Percentiles rank a stretch among this genome's conserved stretches.
These are phyloP conservation scores for Cicer chorassanicum DNA, from an alignment of 306 rosid genomes.

Conservation along the genomic window DNA sequence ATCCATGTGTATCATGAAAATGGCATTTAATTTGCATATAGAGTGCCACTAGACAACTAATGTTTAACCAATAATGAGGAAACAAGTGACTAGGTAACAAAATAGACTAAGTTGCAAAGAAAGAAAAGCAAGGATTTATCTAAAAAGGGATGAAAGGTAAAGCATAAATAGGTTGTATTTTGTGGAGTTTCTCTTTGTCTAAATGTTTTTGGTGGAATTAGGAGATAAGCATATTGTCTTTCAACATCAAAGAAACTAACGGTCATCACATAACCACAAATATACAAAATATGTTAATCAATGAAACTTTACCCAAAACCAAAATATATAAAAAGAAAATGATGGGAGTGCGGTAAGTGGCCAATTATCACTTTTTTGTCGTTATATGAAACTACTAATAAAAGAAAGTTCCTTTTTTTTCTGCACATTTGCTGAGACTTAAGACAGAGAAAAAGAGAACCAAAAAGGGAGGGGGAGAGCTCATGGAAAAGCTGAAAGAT, in stretches of 20 bases:
- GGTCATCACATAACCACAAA: slow-evolving; percentile 77
- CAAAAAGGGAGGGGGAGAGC: neutral
- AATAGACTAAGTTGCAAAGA: slow-evolving; percentile 40
- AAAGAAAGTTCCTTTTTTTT: slow-evolving; percentile 47
- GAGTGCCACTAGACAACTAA: slow-evolving; percentile 8
- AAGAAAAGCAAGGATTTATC: slow-evolving; percentile 54
- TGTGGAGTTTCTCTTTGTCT: slow-evolving; percentile 83
- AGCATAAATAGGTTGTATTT: slow-evolving; percentile 66
- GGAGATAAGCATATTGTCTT: slow-evolving; percentile 76
- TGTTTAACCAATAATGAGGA: slow-evolving; percentile 43
- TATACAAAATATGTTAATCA: slow-evolving; percentile 36
- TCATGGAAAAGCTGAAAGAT: slow-evolving; percentile 11
- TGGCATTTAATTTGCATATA: slow-evolving; percentile 34
- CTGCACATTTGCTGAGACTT: slow-evolving; percentile 40
- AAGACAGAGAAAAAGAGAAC: slow-evolving; percentile 22
- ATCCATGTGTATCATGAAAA: slow-evolving; percentile 35
- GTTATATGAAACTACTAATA: slow-evolving; percentile 48
- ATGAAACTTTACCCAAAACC: slow-evolving; percentile 56
- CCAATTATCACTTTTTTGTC: slow-evolving; percentile 67
- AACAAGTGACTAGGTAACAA: slow-evolving; percentile 52
- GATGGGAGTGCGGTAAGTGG: slow-evolving; percentile 54
- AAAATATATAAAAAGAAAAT: slow-evolving; percentile 53
- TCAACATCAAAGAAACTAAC: slow-evolving; percentile 59
- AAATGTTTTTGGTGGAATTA: slow-evolving; percentile 59
- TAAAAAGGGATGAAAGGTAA: slow-evolving; percentile 86